phyloP scores from a whole-genome alignment of 805 yeast genomes.

The Saturnispora sekii region DNA sequence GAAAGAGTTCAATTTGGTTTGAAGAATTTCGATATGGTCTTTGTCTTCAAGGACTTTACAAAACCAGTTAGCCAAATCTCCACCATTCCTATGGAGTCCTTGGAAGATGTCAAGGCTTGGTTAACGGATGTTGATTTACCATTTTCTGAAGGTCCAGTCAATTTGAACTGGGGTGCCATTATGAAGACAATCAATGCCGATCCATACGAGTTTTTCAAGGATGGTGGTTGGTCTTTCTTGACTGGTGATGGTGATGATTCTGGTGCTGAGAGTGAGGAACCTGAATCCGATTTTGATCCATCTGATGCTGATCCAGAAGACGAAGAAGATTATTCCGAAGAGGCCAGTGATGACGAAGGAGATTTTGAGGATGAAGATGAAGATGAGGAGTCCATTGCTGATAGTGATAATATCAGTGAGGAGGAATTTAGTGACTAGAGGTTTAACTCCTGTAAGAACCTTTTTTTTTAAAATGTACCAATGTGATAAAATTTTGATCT shows the following conservation, averaged over 20 bases:
- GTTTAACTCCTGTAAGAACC: neutral
- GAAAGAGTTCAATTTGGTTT: constrained; percentile 97
- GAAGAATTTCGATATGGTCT: constrained; percentile 94
- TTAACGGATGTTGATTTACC: constrained; percentile 96
- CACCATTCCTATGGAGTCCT: constrained; percentile 85
- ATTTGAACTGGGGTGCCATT: constrained; percentile 90
- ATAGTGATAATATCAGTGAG: constrained; percentile 15
- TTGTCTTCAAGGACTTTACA: constrained; percentile 84
- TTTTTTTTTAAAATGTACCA: neutral
- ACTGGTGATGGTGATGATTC: constrained; percentile 79
- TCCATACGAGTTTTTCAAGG: constrained; percentile 87
- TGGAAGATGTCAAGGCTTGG: constrained; percentile 95
- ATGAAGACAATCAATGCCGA: constrained; percentile 90
- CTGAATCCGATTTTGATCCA: constrained; percentile 55
- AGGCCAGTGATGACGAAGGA: constrained; percentile 20
- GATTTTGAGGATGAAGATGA: constrained; percentile 18
- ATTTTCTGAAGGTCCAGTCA: constrained; percentile 86
- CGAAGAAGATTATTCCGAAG: constrained; percentile 34
- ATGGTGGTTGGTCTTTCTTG: constrained; percentile 95
- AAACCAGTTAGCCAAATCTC: constrained; percentile 86
- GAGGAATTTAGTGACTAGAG: constrained; percentile 14
- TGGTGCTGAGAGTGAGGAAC: constrained; percentile 58
- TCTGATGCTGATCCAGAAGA: constrained; percentile 52
- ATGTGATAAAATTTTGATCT: neutral
- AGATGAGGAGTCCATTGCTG: constrained; percentile 10